Base-by-base conservation (phyloP, 192 early-diverging fungal genomes). In the Backusella tarrabulga region DNA sequence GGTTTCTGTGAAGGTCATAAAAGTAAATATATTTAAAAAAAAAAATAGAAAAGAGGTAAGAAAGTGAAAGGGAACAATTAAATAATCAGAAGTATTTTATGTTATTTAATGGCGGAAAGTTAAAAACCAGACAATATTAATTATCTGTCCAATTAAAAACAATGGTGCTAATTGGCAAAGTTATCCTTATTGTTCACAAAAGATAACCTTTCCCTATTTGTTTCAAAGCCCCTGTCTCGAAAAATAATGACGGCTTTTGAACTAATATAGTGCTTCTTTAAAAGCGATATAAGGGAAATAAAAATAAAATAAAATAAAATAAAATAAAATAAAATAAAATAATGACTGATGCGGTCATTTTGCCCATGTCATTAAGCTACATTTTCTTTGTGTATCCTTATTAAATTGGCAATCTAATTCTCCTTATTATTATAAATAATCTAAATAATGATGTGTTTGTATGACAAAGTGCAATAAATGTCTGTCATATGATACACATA, bases 141-240 rank as follows among this genome's bases (percentile, higher is more conserved):
- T 74, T 74, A 21, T 15, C 40, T 38, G 54, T 26, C 73, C 73
- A 74, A 74, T 74, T 34, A 54, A 34, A 35, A 52, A 9, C 34
- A 21, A 4, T 66, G 15, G 67, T 41, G 23, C 14, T 74, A 74
- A 74, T 66, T 74, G 32, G 68, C 68, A 42, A 72, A 72, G 26
- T 72, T 72, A 32, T 46, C 71, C 44, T 72, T 72, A 71, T 72
- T 72, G 71, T 72, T 29, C 41, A 46, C 56, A 63, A 63, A 63
- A 29, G 56, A 63, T 63, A 63, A 29, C 56, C 56, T 63, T 63
- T 63, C 56, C 56, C 68, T 70, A 36, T 69, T 69, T 69, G 68
- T 70, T 70, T 35, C 68, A 70, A 35, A 41, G 21, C 35, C 19
- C 36, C 6, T 11, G 9, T 21, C 15, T 36, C 19, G 32, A 35